Base-by-base conservation (phyloP, 495 filamentous ascomycete species). In the Lasiosphaeria hispida region DNA sequence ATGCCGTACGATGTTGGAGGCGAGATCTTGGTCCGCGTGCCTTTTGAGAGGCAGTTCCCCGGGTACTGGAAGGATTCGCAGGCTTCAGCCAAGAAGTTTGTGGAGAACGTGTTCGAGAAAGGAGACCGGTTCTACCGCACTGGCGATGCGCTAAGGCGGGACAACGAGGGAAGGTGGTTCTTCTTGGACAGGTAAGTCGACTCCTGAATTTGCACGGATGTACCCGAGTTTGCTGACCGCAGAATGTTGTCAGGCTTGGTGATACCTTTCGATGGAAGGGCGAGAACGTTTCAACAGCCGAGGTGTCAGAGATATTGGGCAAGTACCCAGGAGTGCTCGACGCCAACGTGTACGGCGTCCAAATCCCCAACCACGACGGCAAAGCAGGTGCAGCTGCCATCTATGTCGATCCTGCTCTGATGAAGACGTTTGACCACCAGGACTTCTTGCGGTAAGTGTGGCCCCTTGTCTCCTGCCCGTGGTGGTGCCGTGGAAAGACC, bases 241-340 rank as follows among this genome's bases (percentile, higher is more conserved):
- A 5, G 23, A 5, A 30, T 30, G 23, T 30, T 30, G 23, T 13
- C 41, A 69, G 77, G 17, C 73, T 92, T 0, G 89, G 89, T 1
- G 89, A 93, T 67, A 93, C 89, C 0, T 93, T 86, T 72, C 79
- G 89, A 4, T 93, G 89, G 89, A 93, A 92, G 69, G 83, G 83
- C 55, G 89, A 92, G 72, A 93, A 93, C 64, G 88, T 93, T 50
- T 85, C 83, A 18, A 92, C 89, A 0, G 85, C 86, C 33, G 89
- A 93, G 69, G 89, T 93, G 0, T 78, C 85, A 7, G 83, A 88
- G 62, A 78, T 82, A 1, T 70, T 93, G 1, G 87, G 88, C 33
- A 66, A 75, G 43, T 88, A 78, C 67, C 85, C 86, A 0, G 84
- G 85, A 10, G 71, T 93, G 8, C 65, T 80, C 17, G 89, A 93